Percentiles rank a stretch among this genome's conserved stretches.
These are phyloP conservation scores for Hibiscus mutabilis DNA, from an alignment of 345 rosid genomes.

Conservation along the genomic window DNA sequence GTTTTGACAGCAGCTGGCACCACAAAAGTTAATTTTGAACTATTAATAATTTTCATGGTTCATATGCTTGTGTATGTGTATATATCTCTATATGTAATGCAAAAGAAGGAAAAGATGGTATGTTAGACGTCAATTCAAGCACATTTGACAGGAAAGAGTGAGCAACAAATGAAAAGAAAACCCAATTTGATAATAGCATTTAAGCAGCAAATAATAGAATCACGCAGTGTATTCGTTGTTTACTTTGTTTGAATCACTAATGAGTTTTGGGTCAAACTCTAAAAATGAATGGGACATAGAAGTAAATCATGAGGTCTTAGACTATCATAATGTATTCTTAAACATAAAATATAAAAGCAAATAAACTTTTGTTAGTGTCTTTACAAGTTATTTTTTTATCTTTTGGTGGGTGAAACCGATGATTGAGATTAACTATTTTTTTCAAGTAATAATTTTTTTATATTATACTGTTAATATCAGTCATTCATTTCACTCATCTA, in stretches of 20 bases:
- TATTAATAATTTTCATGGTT: constrained; percentile 2
- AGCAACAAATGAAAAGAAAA: neutral
- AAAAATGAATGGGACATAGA: too few relatives aligned
- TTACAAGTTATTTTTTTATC: too few relatives aligned
- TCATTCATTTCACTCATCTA: too few relatives aligned
- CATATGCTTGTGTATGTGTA: constrained; percentile 15
- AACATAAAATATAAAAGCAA: too few relatives aligned
- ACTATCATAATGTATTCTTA: too few relatives aligned
- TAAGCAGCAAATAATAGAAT: constrained; percentile 29
- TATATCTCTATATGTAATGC: neutral
- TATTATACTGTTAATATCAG: too few relatives aligned
- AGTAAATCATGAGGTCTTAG: too few relatives aligned
- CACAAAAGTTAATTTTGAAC: constrained; percentile 15
- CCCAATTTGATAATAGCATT: neutral
- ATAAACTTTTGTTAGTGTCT: too few relatives aligned
- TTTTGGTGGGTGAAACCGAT: too few relatives aligned
- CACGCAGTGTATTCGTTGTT: constrained; percentile 13
- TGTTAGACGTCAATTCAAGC: neutral
- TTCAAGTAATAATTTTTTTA: too few relatives aligned
- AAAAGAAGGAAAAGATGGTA: too few relatives aligned
- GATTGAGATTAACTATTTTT: too few relatives aligned
- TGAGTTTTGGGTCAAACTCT: neutral
- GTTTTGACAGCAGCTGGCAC: constrained; percentile 3
- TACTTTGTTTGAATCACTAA: neutral
- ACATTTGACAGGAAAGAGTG: neutral